Evolutionary conservation across 2,329 filamentous ascomycete genomes (phyloP).

Genomic region (Xylaria sp.): DNA sequence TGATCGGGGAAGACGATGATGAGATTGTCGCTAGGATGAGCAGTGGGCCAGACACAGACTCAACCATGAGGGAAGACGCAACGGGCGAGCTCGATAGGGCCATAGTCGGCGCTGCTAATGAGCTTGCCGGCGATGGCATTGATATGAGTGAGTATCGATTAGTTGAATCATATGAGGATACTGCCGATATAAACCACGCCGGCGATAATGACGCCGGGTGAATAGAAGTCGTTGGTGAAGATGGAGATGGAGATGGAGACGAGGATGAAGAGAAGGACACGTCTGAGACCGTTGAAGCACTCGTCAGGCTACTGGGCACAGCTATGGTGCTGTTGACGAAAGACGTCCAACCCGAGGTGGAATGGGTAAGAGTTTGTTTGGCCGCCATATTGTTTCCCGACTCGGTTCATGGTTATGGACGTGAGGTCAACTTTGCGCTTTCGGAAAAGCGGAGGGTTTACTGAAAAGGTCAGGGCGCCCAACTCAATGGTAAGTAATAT

Average conservation of each 20-base stretch:
- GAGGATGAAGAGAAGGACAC: background rate
- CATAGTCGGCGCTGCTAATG: background rate
- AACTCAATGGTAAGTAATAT: background rate
- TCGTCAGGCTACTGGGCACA: slow-evolving; percentile 17
- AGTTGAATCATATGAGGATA: background rate
- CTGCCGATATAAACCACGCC: no score
- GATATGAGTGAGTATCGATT: background rate
- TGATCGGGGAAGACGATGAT: background rate
- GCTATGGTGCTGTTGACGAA: slow-evolving; percentile 27
- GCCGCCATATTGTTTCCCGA: slow-evolving; percentile 10
- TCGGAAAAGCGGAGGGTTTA: background rate
- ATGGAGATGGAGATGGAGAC: slow-evolving; percentile 1
- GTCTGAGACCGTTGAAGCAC: background rate
- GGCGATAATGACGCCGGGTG: background rate
- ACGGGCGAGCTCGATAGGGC: background rate
- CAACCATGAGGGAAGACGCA: background rate
- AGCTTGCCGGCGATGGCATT: background rate
- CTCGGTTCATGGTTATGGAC: background rate
- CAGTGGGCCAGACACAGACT: background rate
- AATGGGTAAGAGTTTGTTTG: background rate
- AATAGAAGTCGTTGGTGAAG: background rate
- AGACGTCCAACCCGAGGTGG: slow-evolving; percentile 21
- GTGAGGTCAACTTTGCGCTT: background rate
- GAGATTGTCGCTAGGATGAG: background rate
- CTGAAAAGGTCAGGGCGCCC: background rate